Evolutionary conservation across 306 rosid species (phyloP).

Genomic region (Datisca glomerata): DNA sequence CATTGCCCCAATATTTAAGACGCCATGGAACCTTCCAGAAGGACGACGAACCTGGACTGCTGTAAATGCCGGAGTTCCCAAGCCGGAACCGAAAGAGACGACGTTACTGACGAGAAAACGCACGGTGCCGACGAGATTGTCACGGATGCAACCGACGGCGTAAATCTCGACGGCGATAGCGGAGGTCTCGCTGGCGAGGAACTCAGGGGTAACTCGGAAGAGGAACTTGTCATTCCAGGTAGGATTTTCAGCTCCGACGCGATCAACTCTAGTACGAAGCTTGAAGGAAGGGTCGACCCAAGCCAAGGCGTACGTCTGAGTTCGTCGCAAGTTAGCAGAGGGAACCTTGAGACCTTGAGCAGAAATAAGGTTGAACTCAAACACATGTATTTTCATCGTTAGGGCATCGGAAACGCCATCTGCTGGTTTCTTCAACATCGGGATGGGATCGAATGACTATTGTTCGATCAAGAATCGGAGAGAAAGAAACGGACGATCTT

Average conservation of each 20-base stretch:
- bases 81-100: slow-evolving; percentile 12
- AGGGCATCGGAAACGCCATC: slow-evolving; percentile 11
- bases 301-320: slow-evolving; percentile 54
- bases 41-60: slow-evolving; percentile 70
- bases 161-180: slow-evolving; percentile 52
- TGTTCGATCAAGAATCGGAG: slow-evolving; percentile 23
- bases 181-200: slow-evolving; percentile 63
- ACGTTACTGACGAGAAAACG: slow-evolving; percentile 64
- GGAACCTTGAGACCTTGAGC: slow-evolving; percentile 64
- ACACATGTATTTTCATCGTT: slow-evolving; percentile 22
- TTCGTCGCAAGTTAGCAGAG: slow-evolving; percentile 22
- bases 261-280: slow-evolving; percentile 61
- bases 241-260: slow-evolving; percentile 55
- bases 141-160: slow-evolving; percentile 48
- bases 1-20: slow-evolving; percentile 57
- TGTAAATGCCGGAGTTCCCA: slow-evolving; percentile 42
- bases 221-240: slow-evolving; percentile 91
- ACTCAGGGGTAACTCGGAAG: slow-evolving; percentile 59
- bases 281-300: slow-evolving; percentile 51
- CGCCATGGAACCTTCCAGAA: slow-evolving; percentile 78
- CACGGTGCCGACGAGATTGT: slow-evolving; percentile 51
- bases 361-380: slow-evolving; percentile 92
- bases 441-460: slow-evolving; percentile 20
- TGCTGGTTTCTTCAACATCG: slow-evolving; percentile 15
- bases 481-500: slow-evolving; percentile 6